Evolutionary conservation across 768 basidiomycete genomes (phyloP).

Genomic region (Coprinellus micaceus): DNA sequence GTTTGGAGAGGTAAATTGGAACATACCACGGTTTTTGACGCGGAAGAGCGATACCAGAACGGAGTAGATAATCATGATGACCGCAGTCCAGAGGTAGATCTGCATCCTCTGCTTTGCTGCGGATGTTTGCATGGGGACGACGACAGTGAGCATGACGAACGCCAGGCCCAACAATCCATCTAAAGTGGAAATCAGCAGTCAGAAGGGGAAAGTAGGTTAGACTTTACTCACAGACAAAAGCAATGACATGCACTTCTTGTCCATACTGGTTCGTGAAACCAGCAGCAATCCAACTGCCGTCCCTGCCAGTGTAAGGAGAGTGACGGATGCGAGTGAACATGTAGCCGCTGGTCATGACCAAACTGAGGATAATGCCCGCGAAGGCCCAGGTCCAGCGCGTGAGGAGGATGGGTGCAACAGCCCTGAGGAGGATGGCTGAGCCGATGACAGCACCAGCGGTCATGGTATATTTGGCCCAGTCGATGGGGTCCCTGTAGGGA

Average conservation of each 20-base stretch:
- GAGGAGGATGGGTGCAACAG: conserved; percentile 59
- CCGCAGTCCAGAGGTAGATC: conserved; percentile 83
- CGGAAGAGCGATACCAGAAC: conserved; percentile 83
- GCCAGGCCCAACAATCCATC: conserved; percentile 80
- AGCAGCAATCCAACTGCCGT: conserved; percentile 77
- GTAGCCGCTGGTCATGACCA: conserved; percentile 87
- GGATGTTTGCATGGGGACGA: conserved; percentile 74
- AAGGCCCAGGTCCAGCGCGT: conserved; percentile 79
- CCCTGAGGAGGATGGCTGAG: conserved; percentile 49
- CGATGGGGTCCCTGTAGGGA: conserved; percentile 76
- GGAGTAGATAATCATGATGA: conserved; percentile 83
- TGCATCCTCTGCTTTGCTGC: conserved; percentile 76
- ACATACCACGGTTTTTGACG: conserved; percentile 83
- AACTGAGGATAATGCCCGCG: conserved; percentile 52
- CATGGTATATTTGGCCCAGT: conserved; percentile 59
- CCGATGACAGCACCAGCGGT: conserved; percentile 43
- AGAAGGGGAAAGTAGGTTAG: background rate
- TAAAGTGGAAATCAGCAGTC: conserved; percentile 28
- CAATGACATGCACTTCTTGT: conserved; percentile 87
- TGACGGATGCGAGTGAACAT: conserved; percentile 96
- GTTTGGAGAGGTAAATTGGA: background rate
- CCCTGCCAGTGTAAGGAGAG: conserved; percentile 61
- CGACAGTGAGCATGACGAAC: conserved; percentile 75
- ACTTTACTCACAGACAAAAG: conserved; percentile 70
- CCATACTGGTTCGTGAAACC: conserved; percentile 92